Percentiles rank a stretch among this genome's conserved stretches.
These are phyloP conservation scores for Sporothrix brasiliensis DNA, from an alignment of 2,329 filamentous ascomycete genomes.

Conservation along the genomic window DNA sequence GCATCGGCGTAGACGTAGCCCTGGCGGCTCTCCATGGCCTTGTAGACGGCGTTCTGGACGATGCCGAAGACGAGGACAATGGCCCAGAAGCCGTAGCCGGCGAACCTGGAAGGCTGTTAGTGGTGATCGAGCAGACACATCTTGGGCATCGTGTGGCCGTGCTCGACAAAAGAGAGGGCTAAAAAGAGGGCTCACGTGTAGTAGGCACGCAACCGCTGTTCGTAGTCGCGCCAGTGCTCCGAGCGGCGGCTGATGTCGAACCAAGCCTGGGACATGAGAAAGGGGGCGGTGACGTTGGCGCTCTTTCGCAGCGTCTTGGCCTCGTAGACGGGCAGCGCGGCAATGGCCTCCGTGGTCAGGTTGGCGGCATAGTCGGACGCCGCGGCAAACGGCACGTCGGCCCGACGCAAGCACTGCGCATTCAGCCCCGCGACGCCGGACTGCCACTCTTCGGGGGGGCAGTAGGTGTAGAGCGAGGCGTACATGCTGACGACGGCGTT, in stretches of 20 bases:
- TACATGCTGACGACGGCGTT: conserved; percentile 30
- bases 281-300: conserved; percentile 27
- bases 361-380: conserved; percentile 28
- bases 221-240: conserved; percentile 5
- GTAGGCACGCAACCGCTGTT: conserved; percentile 12
- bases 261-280: conserved; percentile 26
- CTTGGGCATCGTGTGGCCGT: background rate
- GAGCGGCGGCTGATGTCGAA: conserved; percentile 14
- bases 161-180: background rate
- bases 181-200: conserved; percentile 29
- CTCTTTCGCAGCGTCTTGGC: background rate
- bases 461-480: conserved; percentile 30
- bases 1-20: conserved; percentile 30
- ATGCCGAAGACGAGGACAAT: conserved; percentile 33
- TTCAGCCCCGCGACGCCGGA: background rate
- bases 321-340: conserved; percentile 25
- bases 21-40: conserved; percentile 26
- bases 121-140: too few relatives aligned
- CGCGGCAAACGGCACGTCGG: background rate
- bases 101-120: conserved; percentile 32
- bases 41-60: conserved; percentile 28
- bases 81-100: conserved; percentile 34
- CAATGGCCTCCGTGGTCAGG: conserved; percentile 34
- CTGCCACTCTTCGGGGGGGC: background rate
- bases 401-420: conserved; percentile 1